Evolutionary conservation across 306 rosid genomes (phyloP).

Genomic region (Notholithocarpus densiflorus): DNA sequence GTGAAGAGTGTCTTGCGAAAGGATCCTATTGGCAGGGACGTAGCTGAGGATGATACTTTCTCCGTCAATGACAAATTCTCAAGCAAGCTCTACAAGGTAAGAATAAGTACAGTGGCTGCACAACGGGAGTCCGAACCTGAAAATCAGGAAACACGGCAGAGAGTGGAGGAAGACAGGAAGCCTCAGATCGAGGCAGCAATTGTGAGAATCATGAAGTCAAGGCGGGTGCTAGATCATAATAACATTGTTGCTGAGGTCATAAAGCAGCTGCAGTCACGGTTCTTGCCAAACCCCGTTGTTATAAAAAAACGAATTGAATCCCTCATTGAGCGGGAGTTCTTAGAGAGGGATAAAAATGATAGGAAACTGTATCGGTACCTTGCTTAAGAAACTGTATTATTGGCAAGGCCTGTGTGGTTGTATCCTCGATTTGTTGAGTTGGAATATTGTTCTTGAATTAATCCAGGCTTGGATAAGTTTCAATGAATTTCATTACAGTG

Average conservation of each 20-base stretch:
- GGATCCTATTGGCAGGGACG: slow-evolving; percentile 62
- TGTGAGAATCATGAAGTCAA: slow-evolving; percentile 58
- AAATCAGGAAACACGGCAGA: slow-evolving; percentile 52
- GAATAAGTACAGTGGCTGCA: slow-evolving; percentile 57
- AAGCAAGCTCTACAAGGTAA: slow-evolving; percentile 52
- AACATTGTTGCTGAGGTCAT: slow-evolving; percentile 54
- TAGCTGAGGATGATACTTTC: slow-evolving; percentile 46
- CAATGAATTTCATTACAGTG: too few relatives aligned
- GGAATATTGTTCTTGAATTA: too few relatives aligned
- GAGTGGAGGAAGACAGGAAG: slow-evolving; percentile 58
- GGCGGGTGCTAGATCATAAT: slow-evolving; percentile 48
- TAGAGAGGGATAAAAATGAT: slow-evolving; percentile 11
- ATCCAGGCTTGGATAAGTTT: too few relatives aligned
- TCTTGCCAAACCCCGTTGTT: slow-evolving; percentile 47
- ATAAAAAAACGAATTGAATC: slow-evolving; percentile 56
- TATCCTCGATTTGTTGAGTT: too few relatives aligned
- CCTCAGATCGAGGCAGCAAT: slow-evolving; percentile 63
- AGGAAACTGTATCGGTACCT: too few relatives aligned
- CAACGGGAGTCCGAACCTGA: slow-evolving; percentile 59
- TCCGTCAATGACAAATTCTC: slow-evolving; percentile 52
- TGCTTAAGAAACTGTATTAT: too few relatives aligned
- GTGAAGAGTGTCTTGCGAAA: slow-evolving; percentile 54
- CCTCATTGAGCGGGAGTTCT: slow-evolving; percentile 56
- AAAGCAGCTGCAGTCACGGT: slow-evolving; percentile 54
- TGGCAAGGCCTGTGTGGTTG: too few relatives aligned